These are phyloP conservation scores for Sarocladium strictum DNA, from an alignment of 2,329 filamentous ascomycete genomes.

Conservation along the genomic window DNA sequence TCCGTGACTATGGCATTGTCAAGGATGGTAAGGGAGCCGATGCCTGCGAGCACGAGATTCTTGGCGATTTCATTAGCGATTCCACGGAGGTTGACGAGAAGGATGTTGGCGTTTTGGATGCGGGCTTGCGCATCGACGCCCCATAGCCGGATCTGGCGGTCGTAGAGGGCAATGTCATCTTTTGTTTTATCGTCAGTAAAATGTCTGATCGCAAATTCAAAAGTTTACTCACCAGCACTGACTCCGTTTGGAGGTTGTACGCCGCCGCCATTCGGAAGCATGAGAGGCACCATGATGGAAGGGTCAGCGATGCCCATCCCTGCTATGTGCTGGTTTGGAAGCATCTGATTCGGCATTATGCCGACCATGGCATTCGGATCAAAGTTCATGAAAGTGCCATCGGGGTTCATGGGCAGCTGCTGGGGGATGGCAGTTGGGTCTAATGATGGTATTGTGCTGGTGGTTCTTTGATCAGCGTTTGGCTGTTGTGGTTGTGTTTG, in stretches of 20 bases:
- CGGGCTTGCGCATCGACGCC: conserved; percentile 91
- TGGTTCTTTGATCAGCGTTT: neutral
- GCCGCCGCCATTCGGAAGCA: conserved; percentile 24
- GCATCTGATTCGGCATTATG: conserved; percentile 19
- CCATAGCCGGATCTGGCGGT: conserved; percentile 96
- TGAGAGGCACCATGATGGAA: conserved; percentile 25
- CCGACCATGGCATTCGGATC: conserved; percentile 19
- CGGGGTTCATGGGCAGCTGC: conserved; percentile 11
- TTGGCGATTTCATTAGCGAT: conserved; percentile 94
- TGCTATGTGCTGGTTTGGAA: conserved; percentile 18
- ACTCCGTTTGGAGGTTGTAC: conserved; percentile 19
- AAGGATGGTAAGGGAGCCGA: conserved; percentile 82
- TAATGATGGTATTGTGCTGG: conserved; percentile 8
- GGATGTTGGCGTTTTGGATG: conserved; percentile 82
- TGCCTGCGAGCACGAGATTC: conserved; percentile 90
- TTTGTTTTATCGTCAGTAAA: neutral
- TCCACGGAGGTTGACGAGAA: conserved; percentile 81
- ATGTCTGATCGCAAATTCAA: neutral
- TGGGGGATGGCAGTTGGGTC: conserved; percentile 11
- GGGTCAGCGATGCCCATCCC: conserved; percentile 20
- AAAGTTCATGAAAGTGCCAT: conserved; percentile 16
- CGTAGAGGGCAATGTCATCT: conserved; percentile 97
- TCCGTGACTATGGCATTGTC: conserved; percentile 72
- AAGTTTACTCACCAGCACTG: conserved; percentile 25
- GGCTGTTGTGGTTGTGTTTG: conserved; percentile 2